A percentile compares a stretch with the other conserved stretches of the same genome.
Evolutionary conservation across 2,329 filamentous ascomycete genomes (phyloP).

Genomic region (Colletotrichum sp.): DNA sequence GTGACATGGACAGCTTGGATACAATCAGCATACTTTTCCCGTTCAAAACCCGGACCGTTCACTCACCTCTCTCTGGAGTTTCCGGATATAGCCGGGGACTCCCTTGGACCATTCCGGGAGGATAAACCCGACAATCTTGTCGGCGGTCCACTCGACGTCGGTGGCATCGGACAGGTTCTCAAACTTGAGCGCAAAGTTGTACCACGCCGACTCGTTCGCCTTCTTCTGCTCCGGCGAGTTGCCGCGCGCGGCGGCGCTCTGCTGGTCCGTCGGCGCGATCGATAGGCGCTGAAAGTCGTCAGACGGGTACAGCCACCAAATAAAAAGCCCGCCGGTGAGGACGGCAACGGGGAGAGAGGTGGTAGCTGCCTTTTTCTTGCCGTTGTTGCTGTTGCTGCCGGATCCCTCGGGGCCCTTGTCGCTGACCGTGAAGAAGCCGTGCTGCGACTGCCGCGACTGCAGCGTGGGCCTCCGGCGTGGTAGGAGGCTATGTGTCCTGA

Average conservation of each 20-base stretch:
- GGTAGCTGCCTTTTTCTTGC: background rate
- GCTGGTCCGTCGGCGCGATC: conserved; percentile 3
- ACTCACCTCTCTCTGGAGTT: conserved; percentile 75
- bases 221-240: conserved; percentile 22
- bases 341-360: conserved; percentile 36
- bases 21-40: background rate
- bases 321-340: conserved; percentile 40
- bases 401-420: conserved; percentile 23
- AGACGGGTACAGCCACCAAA: conserved; percentile 49
- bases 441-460: conserved; percentile 22
- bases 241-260: conserved; percentile 4
- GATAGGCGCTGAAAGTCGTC: conserved; percentile 46
- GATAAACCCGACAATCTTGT: conserved; percentile 71
- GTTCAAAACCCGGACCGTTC: background rate
- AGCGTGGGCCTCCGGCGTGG: background rate
- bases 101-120: conserved; percentile 82
- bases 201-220: conserved; percentile 47
- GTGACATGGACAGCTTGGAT: conserved; percentile 72
- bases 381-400: background rate
- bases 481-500: conserved; percentile 13
- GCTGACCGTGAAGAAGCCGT: conserved; percentile 21
- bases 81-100: conserved; percentile 78
- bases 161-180: conserved; percentile 59
- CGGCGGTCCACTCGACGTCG: conserved; percentile 62
- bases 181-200: conserved; percentile 50